These are phyloP conservation scores for Begonia masoniana DNA, from an alignment of 306 rosid species.

Conservation along the genomic window DNA sequence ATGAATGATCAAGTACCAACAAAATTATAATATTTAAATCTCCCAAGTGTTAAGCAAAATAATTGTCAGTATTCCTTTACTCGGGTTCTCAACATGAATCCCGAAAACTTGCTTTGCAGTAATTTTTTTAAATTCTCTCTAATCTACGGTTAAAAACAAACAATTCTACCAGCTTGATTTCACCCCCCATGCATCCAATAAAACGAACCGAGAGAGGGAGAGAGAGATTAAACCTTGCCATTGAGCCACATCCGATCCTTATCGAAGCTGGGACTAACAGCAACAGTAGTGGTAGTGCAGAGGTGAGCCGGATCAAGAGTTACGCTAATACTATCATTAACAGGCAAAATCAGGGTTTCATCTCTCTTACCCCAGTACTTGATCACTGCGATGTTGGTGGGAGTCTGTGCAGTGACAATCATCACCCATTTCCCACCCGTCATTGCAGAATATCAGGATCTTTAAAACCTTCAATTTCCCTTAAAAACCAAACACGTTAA, in stretches of 20 bases:
- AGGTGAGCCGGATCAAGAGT: constrained; percentile 90
- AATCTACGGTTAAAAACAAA: too few relatives aligned
- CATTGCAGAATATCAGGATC: constrained; percentile 10
- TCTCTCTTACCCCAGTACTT: constrained; percentile 98
- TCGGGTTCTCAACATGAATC: too few relatives aligned
- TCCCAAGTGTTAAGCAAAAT: too few relatives aligned
- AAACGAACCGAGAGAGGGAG: too few relatives aligned
- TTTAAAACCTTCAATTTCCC: too few relatives aligned
- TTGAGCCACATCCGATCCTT: constrained; percentile 98
- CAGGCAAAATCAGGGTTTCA: constrained; percentile 72
- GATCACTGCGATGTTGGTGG: constrained; percentile 92
- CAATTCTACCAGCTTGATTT: too few relatives aligned
- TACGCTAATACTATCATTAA: constrained; percentile 88
- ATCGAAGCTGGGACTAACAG: constrained; percentile 68
- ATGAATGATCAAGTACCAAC: too few relatives aligned
- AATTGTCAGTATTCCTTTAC: too few relatives aligned
- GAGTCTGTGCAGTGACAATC: constrained; percentile 84
- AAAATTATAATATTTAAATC: too few relatives aligned
- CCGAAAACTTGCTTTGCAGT: too few relatives aligned
- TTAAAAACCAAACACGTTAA: background rate
- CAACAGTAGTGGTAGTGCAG: constrained; percentile 90
- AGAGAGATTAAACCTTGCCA: constrained; percentile 38
- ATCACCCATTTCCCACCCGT: constrained; percentile 59
- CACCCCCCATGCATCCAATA: too few relatives aligned
- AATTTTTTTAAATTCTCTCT: too few relatives aligned